Base-by-base conservation (phyloP, 495 filamentous ascomycete species). In the Daldinia bambusicola region DNA sequence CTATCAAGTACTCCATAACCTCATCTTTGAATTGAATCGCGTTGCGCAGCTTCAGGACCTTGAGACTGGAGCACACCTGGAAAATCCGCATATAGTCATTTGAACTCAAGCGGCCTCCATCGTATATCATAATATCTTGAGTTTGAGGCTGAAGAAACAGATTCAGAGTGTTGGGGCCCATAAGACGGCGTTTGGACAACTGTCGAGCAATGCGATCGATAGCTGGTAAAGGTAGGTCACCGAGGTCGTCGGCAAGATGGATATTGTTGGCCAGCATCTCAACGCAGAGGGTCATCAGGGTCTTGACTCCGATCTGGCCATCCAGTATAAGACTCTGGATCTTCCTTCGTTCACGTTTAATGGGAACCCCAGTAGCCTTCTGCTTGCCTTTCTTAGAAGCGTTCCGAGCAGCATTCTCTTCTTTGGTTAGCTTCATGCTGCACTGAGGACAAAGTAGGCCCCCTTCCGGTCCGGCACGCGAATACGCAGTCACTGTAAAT, bases 401-500 rank as follows among this genome's bases (percentile, higher is more conserved):
- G 9, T 18, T 12, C 53, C 32, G 37, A 0, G 81, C 75, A 22
- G 86, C 85, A 16, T 87, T 82, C 69, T 91, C 89, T 66, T 89
- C 87, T 60, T 89, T 87, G 36, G 82, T 84, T 26, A 92, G 80
- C 43, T 92, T 89, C 72, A 90, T 94, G n/a, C 94, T 92, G 74
- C 95, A 99, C 56, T 91, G 89, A 0, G 82, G 82, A 77, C 95
- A 99, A 12, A 99, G 84, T 18, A 99, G 80, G 16, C 94, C 95
- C 1, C 94, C 94, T 16, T 90, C 84, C 0, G 91, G 90, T 13
- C 91, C 92, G n/a, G 88, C 85, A 71, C 92, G 91, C 69, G 89
- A 92, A 76, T 99, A 99, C 0, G 93, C 82, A 0, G 95, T 98
- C 31, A 99, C 95, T 0, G 93, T 97, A 75, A 99, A 99, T 26